Conservation (phyloP, 2,329 filamentous ascomycete genomes). For the Arthroderma sp. region DNA sequence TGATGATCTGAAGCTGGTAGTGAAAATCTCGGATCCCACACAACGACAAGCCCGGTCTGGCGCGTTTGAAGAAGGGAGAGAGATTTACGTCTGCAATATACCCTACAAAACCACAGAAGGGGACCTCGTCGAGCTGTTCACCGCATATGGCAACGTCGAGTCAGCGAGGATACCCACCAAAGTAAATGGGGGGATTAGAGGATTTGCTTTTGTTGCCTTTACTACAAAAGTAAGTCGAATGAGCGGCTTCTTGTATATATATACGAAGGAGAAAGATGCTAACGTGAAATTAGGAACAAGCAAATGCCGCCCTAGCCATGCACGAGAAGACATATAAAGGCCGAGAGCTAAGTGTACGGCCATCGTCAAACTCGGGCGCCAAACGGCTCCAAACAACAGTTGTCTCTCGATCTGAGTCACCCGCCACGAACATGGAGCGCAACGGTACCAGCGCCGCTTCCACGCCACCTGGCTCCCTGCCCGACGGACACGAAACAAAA, state of each 20-base stretch:
- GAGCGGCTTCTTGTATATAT: background rate
- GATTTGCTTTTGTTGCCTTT: slow-evolving; percentile 71
- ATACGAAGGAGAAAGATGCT: slow-evolving; percentile 8
- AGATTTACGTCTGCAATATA: slow-evolving; percentile 65
- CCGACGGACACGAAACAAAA: slow-evolving; percentile 30
- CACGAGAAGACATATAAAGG: slow-evolving; percentile 59
- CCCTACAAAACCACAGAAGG: slow-evolving; percentile 50
- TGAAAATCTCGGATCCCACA: slow-evolving; percentile 72
- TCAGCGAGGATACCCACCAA: slow-evolving; percentile 59
- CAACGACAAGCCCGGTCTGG: slow-evolving; percentile 68
- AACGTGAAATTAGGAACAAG: slow-evolving; percentile 42
- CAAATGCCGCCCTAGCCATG: slow-evolving; percentile 53
- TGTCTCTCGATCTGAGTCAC: slow-evolving; percentile 28
- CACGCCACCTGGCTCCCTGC: slow-evolving; percentile 21
- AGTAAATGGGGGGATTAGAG: slow-evolving; percentile 56
- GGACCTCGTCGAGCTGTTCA: slow-evolving; percentile 60
- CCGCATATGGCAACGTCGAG: slow-evolving; percentile 63
- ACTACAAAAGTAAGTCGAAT: slow-evolving; percentile 44
- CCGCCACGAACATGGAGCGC: slow-evolving; percentile 22
- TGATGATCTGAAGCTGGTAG: slow-evolving; percentile 55
- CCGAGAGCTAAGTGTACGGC: slow-evolving; percentile 54
- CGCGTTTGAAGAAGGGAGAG: slow-evolving; percentile 72
- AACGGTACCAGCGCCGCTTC: slow-evolving; percentile 19
- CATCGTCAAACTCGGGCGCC: slow-evolving; percentile 35
- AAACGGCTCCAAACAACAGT: slow-evolving; percentile 37